Base-by-base conservation (phyloP, 2,329 filamentous ascomycete species). In the Thermothelomyces thermophilus region DNA sequence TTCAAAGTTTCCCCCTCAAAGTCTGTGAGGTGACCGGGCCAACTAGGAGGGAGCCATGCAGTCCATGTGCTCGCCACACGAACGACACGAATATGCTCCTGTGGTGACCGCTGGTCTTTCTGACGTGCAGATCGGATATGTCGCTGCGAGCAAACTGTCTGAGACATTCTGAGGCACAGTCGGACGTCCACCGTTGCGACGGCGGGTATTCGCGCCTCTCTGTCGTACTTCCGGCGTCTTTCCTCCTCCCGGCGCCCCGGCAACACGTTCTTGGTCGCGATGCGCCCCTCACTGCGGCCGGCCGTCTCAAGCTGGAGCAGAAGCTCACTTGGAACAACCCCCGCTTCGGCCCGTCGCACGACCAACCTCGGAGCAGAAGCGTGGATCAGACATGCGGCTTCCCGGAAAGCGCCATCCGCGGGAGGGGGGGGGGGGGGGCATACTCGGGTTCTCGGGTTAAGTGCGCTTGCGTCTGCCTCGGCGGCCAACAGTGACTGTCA, bases 1-100 rank as follows among this genome's bases (percentile, higher is more conserved):
- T n/a, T 85, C 86, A 20, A 84, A 75, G 53, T 95, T 95, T 63
- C 91, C 90, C 17, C 89, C 89, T n/a, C 56, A 60, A 41, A 44
- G 49, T 20, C 56, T 56, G 39, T 59, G 50, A 53, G 37, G 13
- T 14, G 30, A 33, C 30, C 16, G 19, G 26, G 14, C 34, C n/a
- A 34, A 31, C 13, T 30, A 17, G 19, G 20, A 43, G 35, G 11
- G 14, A 11, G 19, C 35, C 45, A 46, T 42, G 26, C 10, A 36
- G 19, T 24, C 26, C 39, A 31, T 43, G 37, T 46, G 49, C 36
- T 26, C 9, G 17, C 48, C 48, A 48, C 17, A 43, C 43, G 33
- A 37, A 36, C 34, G 22, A 34, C 33, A 24, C 37, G 7, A 46
- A 11, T n/a, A 11, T 37, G n/a, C 6, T n/a, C 41, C n/a, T 28